Evolutionary conservation across 768 basidiomycete genomes (phyloP), one percentile per base, ranked within the genome.

Genomic region (Gloeostereum incarnatum): DNA sequence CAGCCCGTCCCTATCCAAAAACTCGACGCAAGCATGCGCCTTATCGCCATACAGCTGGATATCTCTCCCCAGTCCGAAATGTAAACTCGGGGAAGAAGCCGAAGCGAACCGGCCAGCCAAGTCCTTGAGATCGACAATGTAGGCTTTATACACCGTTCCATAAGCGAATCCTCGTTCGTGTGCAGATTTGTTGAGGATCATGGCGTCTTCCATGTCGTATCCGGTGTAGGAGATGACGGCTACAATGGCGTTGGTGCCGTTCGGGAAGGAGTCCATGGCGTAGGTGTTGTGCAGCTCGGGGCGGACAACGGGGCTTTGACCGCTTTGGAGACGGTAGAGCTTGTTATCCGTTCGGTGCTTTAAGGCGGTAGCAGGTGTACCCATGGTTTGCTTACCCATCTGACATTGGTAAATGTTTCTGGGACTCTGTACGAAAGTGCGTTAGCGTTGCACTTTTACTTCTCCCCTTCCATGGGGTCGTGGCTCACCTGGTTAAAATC

Each of bases 301-400:
- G 22, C 96, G 86, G 23, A 97, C 96, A 45, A 98, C 70, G 1
- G 96, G 96, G 20, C 79, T 91, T 58, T 99, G 96, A 3, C 92
- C 92, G 4, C 83, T 83, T 63, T 98, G 94, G 3, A 99, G 71
- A 16, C 91, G 81, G 60, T 98, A 98, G 31, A 98, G 76, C 61
- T 98, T 99, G 68, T 98, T 98, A 62, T 99, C 96, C 7, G 96
- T 98, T 42, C 96, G 75, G 52, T 92, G 89, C 49, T 75, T 74
- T 27, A 98, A 58, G 4, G 91, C 85, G 2, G 93, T 97, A 22
- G 91, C 81, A 2, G 96, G 94, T 14, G 96, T 98, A 19, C 96
- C 96, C 96, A 99, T 99, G 2, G 89, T 86, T 77, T 99, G 96
- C 68, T 99, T 99, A 57, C 93, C 92, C 96, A 99, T 99, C 83